A percentile compares a stretch with the other conserved stretches of the same genome.
These are phyloP conservation scores for Ascomycota sp. DNA, from an alignment of 2,329 filamentous ascomycete genomes.

Conservation along the genomic window DNA sequence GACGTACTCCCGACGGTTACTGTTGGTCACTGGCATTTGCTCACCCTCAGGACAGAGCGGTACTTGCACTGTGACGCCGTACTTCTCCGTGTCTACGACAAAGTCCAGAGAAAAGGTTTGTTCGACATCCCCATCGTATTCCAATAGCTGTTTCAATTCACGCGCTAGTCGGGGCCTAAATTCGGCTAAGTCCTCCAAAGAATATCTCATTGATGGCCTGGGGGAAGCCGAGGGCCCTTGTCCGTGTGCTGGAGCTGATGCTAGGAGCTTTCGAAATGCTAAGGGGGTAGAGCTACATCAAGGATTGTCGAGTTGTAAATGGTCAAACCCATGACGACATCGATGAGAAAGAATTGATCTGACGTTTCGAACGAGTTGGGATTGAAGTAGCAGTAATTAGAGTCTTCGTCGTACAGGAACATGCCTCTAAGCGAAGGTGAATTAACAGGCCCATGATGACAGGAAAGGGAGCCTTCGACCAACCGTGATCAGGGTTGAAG, in stretches of 20 bases:
- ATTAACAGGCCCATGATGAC: neutral
- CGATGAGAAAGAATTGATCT: slow-evolving; percentile 80
- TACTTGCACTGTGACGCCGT: slow-evolving; percentile 44
- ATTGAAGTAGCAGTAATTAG: slow-evolving; percentile 83
- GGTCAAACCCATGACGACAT: slow-evolving; percentile 68
- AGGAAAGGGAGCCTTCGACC: slow-evolving; percentile 9
- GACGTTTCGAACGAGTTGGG: slow-evolving; percentile 75
- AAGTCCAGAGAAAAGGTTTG: slow-evolving; percentile 67
- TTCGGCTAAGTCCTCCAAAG: slow-evolving; percentile 64
- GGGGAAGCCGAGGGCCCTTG: slow-evolving; percentile 33
- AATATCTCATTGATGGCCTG: slow-evolving; percentile 47
- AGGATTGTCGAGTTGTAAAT: slow-evolving; percentile 93
- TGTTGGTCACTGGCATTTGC: slow-evolving; percentile 57
- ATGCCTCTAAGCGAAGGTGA: slow-evolving; percentile 44
- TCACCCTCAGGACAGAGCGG: slow-evolving; percentile 60
- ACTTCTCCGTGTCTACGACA: slow-evolving; percentile 54
- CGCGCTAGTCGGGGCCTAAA: slow-evolving; percentile 57
- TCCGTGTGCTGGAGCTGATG: slow-evolving; percentile 46
- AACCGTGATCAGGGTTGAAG: slow-evolving; percentile 78
- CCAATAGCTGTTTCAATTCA: slow-evolving; percentile 56
- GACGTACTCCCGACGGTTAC: slow-evolving; percentile 70
- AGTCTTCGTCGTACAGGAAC: slow-evolving; percentile 83
- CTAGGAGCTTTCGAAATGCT: slow-evolving; percentile 70
- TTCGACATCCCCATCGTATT: slow-evolving; percentile 71
- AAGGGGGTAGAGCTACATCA: slow-evolving; percentile 79